Conservation (phyloP, 352 stramenopile species). For the Globisporangium irregulare region DNA sequence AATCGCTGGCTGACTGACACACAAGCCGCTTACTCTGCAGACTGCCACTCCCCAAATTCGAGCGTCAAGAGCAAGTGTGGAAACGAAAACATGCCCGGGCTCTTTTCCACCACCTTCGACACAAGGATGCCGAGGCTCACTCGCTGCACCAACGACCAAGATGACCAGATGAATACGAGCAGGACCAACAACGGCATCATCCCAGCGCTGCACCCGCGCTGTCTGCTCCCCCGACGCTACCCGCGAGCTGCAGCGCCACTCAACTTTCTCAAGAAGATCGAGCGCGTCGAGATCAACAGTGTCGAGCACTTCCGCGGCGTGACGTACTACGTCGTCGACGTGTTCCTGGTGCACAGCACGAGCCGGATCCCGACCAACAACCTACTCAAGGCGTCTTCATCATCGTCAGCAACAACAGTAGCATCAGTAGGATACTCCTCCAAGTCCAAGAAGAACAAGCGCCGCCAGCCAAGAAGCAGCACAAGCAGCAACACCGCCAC, state of each 20-base stretch:
- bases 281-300: slow-evolving; percentile 40
- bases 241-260: slow-evolving; percentile 37
- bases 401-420: slow-evolving; percentile 11
- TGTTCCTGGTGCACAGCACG: slow-evolving; percentile 44
- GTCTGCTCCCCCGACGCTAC: slow-evolving; percentile 33
- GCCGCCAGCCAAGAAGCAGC: neutral
- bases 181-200: neutral
- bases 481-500: no score
- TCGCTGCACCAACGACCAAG: neutral
- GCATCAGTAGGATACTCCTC: neutral
- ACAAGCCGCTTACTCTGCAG: neutral
- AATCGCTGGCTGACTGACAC: neutral
- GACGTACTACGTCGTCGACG: slow-evolving; percentile 46
- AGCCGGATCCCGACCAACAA: slow-evolving; percentile 29
- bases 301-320: slow-evolving; percentile 35
- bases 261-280: slow-evolving; percentile 37
- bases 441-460: neutral
- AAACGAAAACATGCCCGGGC: neutral
- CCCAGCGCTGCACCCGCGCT: slow-evolving; percentile 33
- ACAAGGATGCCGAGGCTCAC: neutral
- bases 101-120: neutral
- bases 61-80: neutral
- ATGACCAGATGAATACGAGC: neutral
- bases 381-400: neutral
- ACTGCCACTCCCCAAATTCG: neutral